Base-by-base conservation (phyloP, 2,329 filamentous ascomycete genomes). In the Cryoendolithus antarcticus region DNA sequence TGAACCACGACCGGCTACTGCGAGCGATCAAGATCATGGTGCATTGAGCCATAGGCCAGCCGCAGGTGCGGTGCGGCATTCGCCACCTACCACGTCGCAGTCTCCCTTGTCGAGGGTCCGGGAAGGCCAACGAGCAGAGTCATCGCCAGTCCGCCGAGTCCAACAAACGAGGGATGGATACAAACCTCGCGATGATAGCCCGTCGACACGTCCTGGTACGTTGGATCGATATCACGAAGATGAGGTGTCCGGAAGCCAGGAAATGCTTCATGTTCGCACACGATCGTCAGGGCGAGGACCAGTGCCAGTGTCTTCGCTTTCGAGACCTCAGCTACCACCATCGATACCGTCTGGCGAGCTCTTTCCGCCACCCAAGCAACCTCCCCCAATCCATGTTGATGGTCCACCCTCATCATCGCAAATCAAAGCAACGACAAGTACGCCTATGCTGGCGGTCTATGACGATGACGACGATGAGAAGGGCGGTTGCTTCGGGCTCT, bases 401-500 rank as follows among this genome's bases (percentile, higher is more conserved):
- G 54, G 53, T 5, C 52, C 55, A 24, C 54, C 55, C 9, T 44
- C 44, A 11, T 55, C 54, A 8, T 47, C 48, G 27, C 45, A 58
- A 31, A 59, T 59, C 35, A 40, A 47, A 10, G 57, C 56, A 6
- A 59, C 55, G 10, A 54, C 48, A 37, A 58, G 52, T 34, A 45
- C 45, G 28, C 45, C 28, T 29, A 39, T 48, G n/a, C 35, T 54
- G 32, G 45, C 48, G 6, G 37, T 32, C 8, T 48, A 42, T 19
- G 36, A 38, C 2, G 39, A 44, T 12, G 41, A 46, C n/a, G 44
- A 51, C 13, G 46, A 51, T 29, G 47, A 53, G 4, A 37, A 43
- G 4, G 42, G 40, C 9, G 54, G 56, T 6, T 58, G 56, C 41
- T 57, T 60, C 35, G 55, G 54, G 4, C 38, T 60, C 21, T 61